A percentile compares a stretch with the other conserved stretches of the same genome.
These are phyloP conservation scores for Macrophomina phaseolina DNA, from an alignment of 2,329 filamentous ascomycete genomes.

Conservation along the genomic window DNA sequence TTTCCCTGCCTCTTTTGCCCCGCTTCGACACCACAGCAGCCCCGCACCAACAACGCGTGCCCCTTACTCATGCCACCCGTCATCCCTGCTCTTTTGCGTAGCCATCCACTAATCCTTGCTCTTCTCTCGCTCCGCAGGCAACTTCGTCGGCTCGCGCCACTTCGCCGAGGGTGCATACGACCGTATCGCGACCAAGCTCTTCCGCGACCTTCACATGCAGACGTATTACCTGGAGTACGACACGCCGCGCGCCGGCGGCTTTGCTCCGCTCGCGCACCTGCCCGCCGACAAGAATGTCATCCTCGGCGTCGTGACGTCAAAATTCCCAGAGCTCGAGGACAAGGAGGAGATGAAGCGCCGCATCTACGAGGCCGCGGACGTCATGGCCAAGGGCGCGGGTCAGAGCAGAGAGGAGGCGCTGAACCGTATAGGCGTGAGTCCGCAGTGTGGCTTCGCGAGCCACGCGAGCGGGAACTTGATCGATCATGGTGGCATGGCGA, in stretches of 20 bases:
- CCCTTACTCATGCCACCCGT: neutral
- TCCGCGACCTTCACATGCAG: constrained; percentile 37
- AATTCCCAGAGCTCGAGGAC: constrained; percentile 50
- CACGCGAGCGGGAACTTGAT: constrained; percentile 74
- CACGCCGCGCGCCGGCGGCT: constrained; percentile 51
- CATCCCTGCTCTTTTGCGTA: constrained; percentile 30
- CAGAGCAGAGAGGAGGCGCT: constrained; percentile 69
- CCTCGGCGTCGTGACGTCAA: constrained; percentile 49
- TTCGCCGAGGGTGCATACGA: constrained; percentile 53
- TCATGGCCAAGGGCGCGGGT: constrained; percentile 68
- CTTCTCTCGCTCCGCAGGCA: constrained; percentile 36
- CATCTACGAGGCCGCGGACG: constrained; percentile 59
- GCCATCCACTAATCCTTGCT: constrained; percentile 1
- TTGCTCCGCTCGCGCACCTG: constrained; percentile 48
- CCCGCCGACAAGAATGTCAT: constrained; percentile 51
- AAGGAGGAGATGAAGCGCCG: constrained; percentile 49
- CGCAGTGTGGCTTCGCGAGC: constrained; percentile 57
- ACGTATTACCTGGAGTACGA: constrained; percentile 49
- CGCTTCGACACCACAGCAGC: neutral
- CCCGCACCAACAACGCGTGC: neutral
- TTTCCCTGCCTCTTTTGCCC: constrained; percentile 37
- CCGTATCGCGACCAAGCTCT: constrained; percentile 45
- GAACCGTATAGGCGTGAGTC: constrained; percentile 57
- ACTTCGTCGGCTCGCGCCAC: constrained; percentile 50
- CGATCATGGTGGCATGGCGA: constrained; percentile 69